phyloP scores from a whole-genome alignment of 148 eudicot genomes.

The Linanthus parryae region DNA sequence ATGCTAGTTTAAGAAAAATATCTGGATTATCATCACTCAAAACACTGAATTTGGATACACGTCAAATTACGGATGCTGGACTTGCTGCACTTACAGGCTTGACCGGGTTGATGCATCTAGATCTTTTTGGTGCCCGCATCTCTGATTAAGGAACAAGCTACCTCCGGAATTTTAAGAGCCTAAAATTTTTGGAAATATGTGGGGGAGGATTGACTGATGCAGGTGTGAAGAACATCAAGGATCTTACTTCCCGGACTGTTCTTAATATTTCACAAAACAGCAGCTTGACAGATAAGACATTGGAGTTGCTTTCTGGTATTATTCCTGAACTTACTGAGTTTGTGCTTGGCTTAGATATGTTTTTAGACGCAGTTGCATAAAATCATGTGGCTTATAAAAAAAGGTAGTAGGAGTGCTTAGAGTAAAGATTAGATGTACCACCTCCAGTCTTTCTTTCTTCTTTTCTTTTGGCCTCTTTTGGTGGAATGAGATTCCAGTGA shows the following conservation, averaged over 20 bases:
- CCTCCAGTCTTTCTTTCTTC: too few relatives aligned
- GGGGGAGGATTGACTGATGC: conserved; percentile 92
- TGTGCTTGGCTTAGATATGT: too few relatives aligned
- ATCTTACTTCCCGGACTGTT: conserved; percentile 64
- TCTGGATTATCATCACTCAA: conserved; percentile 62
- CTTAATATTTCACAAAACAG: conserved; percentile 80
- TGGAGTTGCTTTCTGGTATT: conserved; percentile 77
- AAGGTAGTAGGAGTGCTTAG: too few relatives aligned
- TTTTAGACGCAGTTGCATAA: too few relatives aligned
- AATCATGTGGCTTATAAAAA: too few relatives aligned
- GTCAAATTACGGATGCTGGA: conserved; percentile 80
- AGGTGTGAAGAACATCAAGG: conserved; percentile 89
- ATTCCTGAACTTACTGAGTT: too few relatives aligned
- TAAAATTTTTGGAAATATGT: conserved; percentile 83
- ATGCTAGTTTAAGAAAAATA: conserved; percentile 54
- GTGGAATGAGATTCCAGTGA: too few relatives aligned
- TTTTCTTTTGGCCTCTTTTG: too few relatives aligned
- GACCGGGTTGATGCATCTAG: conserved; percentile 87
- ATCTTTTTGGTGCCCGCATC: conserved; percentile 92
- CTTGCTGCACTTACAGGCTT: conserved; percentile 77
- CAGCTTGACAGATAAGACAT: conserved; percentile 69
- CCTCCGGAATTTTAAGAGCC: conserved; percentile 60
- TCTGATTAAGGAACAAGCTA: conserved; percentile 67
- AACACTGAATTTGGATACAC: conserved; percentile 76
- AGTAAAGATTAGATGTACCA: too few relatives aligned